A percentile compares a stretch with the other conserved stretches of the same genome.
These are phyloP conservation scores for Microbotryum saponariae DNA, from an alignment of 1,284 basidiomycete species.

Conservation along the genomic window DNA sequence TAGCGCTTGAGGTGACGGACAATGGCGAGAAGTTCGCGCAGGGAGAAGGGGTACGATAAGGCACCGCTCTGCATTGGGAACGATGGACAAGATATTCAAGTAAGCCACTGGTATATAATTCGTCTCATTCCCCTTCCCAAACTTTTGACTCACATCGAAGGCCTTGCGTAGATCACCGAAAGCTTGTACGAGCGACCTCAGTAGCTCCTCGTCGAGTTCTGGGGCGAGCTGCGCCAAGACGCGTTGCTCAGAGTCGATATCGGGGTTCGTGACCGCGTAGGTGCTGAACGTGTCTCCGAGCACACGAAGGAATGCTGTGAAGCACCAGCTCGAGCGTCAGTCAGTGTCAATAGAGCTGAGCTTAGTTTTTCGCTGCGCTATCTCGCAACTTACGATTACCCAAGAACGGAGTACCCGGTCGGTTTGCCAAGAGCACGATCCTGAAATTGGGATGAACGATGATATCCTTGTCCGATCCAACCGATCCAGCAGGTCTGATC, in stretches of 20 bases:
- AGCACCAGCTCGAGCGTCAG: neutral
- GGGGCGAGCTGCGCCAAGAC: conserved; percentile 40
- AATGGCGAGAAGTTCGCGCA: conserved; percentile 42
- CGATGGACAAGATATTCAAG: neutral
- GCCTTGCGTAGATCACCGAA: conserved; percentile 41
- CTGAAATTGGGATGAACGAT: conserved; percentile 40
- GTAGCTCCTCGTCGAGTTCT: conserved; percentile 27
- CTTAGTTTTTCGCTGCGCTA: neutral
- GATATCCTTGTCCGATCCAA: conserved; percentile 3
- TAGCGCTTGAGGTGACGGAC: conserved; percentile 41
- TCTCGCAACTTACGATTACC: conserved; percentile 12
- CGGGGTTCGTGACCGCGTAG: conserved; percentile 41
- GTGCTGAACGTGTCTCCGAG: conserved; percentile 41
- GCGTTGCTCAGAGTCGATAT: conserved; percentile 38
- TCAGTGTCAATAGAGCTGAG: neutral
- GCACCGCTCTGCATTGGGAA: neutral
- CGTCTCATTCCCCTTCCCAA: neutral
- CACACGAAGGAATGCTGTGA: conserved; percentile 39
- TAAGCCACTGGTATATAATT: neutral
- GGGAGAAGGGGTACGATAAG: conserved; percentile 39
- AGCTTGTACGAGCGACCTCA: conserved; percentile 38
- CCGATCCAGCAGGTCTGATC: conserved; percentile 10
- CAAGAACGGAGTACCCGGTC: conserved; percentile 41
- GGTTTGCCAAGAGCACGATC: conserved; percentile 42
- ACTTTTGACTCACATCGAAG: conserved; percentile 31